Evolutionary conservation across 352 stramenopile genomes (phyloP), one percentile per base, ranked within the genome.

Genomic region (Phytopythium oedochilum): DNA sequence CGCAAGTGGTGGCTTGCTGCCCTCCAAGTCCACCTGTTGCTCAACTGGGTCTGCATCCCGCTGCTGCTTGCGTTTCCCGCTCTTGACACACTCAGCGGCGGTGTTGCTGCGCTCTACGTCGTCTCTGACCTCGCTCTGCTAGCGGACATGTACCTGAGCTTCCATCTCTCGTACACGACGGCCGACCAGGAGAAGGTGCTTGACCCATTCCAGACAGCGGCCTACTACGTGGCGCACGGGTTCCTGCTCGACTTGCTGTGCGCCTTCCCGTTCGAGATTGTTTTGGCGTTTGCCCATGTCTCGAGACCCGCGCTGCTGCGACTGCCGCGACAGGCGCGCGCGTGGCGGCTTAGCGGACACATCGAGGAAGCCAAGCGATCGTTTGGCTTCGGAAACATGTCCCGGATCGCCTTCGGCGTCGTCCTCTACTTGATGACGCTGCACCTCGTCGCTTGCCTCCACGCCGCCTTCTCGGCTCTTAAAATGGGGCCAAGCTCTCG

Each of bases 81-180:
- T 1, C 46, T 82, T 3, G 64, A 72, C 34, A 57, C 50, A 1
- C 53, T 50, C 5, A 51, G 55, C 10, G 51, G 31, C 28, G 36
- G 49, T 3, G 55, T 77, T 0, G 50, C 66, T 7, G 40, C 60
- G 9, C 35, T 64, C 2, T 71, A 75, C 26, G 49, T 34, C 7
- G 0, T 73, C 6, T 31, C 66, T 14, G 77, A 86, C 54, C 22
- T 86, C 14, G 10, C 77, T 0, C 59, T 86, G 6, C 50, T 54
- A 6, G 26, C 60, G 0, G 77, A 88, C 29, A 60, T 84, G 17
- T 88, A 84, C 55, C 18, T 83, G 23, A 83, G 71, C 20, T 59
- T 76, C 8, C 74, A 88, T 31, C 39, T 88, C 35, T 61, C 59
- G 2, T 67, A 60, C 43, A 66, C 45, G 6, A 39, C 23, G 1